A percentile compares a stretch with the other conserved stretches of the same genome.
phyloP scores from a whole-genome alignment of 768 basidiomycete species.

The Flagelloscypha sp. region DNA sequence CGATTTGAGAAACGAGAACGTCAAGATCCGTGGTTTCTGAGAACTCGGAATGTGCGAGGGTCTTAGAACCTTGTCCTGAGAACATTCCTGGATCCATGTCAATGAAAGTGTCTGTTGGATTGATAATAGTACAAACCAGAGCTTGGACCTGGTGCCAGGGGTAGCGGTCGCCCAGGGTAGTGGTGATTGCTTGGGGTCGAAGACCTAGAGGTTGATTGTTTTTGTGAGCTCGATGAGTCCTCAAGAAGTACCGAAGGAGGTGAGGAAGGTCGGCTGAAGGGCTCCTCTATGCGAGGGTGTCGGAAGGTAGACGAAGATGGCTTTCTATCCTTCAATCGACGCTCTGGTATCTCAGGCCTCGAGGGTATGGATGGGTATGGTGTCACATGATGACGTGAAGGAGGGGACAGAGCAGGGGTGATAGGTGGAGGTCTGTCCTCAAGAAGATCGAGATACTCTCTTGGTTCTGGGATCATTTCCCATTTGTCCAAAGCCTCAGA shows the following conservation, averaged over 20 bases:
- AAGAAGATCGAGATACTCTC: too few species aligned
- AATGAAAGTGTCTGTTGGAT: conserved; percentile 27
- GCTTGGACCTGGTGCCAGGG: conserved; percentile 27
- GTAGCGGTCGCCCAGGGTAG: conserved; percentile 52
- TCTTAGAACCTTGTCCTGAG: conserved; percentile 8
- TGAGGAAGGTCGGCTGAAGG: too few species aligned
- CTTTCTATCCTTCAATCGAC: too few species aligned
- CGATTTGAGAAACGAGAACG: conserved; percentile 49
- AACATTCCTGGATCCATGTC: conserved; percentile 19
- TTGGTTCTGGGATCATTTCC: too few species aligned
- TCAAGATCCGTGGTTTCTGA: conserved; percentile 55
- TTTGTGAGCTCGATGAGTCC: too few species aligned
- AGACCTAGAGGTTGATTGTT: conserved; percentile 10
- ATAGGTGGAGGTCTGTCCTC: too few species aligned
- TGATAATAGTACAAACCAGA: conserved; percentile 17
- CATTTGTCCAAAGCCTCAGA: background rate
- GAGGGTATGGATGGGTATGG: too few species aligned
- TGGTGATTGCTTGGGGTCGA: conserved; percentile 27
- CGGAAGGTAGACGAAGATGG: too few species aligned
- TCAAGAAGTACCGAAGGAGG: too few species aligned
- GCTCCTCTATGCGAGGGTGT: too few species aligned
- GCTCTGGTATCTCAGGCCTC: too few species aligned
- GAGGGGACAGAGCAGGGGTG: background rate
- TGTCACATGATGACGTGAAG: too few species aligned
- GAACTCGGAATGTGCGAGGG: conserved; percentile 8